Percentiles rank a stretch among this genome's conserved stretches.
These are phyloP conservation scores for Ceratocystis huliohia DNA, from an alignment of 2,329 filamentous ascomycete genomes.

Conservation along the genomic window DNA sequence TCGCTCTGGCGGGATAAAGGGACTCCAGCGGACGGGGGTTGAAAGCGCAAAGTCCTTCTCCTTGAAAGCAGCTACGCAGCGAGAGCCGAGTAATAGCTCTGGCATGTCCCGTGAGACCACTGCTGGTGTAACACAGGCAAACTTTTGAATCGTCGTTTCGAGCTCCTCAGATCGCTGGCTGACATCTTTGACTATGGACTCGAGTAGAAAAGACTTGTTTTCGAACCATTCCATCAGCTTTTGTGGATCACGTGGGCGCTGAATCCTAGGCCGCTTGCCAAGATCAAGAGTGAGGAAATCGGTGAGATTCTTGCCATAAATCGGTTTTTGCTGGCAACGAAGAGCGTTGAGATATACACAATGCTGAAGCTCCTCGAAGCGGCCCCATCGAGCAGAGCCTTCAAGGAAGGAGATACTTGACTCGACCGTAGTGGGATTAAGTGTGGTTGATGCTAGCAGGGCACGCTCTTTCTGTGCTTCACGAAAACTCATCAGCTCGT, in stretches of 20 bases:
- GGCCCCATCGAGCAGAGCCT: constrained; percentile 53
- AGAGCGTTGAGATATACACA: constrained; percentile 70
- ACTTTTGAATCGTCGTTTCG: constrained; percentile 68
- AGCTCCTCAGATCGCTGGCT: constrained; percentile 59
- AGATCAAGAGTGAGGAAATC: constrained; percentile 56
- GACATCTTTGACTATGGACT: constrained; percentile 59
- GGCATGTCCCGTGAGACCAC: constrained; percentile 71
- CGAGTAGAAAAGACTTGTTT: constrained; percentile 51
- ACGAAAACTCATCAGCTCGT: neutral
- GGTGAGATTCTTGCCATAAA: constrained; percentile 73
- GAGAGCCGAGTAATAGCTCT: constrained; percentile 50
- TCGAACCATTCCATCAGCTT: constrained; percentile 64
- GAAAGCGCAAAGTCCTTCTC: constrained; percentile 46
- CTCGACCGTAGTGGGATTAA: constrained; percentile 54
- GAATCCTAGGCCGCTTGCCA: constrained; percentile 45
- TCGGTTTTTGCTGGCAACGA: constrained; percentile 63
- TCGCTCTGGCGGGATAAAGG: constrained; percentile 43
- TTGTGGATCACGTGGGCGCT: constrained; percentile 46
- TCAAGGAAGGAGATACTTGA: constrained; percentile 63
- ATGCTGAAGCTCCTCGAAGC: constrained; percentile 67
- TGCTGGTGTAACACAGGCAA: constrained; percentile 82
- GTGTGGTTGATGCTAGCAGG: constrained; percentile 39
- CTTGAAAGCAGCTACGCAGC: constrained; percentile 44
- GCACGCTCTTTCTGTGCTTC: constrained; percentile 26
- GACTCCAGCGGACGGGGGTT: constrained; percentile 42